Percentiles rank a stretch among this genome's conserved stretches.
These are phyloP conservation scores for Colletotrichum spinosum DNA, from an alignment of 2,329 filamentous ascomycete species.

Conservation along the genomic window DNA sequence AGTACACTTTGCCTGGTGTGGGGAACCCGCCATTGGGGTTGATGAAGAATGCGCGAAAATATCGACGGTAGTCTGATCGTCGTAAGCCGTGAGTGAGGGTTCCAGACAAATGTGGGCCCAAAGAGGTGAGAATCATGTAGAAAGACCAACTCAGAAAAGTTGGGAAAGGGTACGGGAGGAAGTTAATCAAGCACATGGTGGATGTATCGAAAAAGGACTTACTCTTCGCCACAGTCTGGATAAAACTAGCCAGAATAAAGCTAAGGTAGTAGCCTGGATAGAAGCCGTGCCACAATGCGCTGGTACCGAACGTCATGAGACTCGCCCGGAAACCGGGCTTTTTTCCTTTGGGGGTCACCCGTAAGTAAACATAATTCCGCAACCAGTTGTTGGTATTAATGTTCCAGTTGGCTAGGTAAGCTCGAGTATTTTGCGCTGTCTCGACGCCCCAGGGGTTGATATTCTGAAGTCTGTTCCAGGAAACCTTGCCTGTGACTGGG, in stretches of 20 bases:
- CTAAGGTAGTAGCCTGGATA: constrained; percentile 95
- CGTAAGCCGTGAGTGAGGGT: constrained; percentile 31
- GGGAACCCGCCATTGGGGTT: constrained; percentile 78
- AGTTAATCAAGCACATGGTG: constrained; percentile 9
- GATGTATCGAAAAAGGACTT: constrained; percentile 51
- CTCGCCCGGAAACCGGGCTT: constrained; percentile 97
- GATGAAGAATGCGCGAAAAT: constrained; percentile 93
- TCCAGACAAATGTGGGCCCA: no score
- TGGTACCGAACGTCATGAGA: constrained; percentile 92
- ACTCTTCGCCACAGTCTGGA: constrained; percentile 97
- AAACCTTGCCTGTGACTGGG: constrained; percentile 83
- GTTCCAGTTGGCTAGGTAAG: constrained; percentile 94
- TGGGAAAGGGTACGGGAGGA: no score
- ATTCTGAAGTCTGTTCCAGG: constrained; percentile 90
- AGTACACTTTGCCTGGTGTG: constrained; percentile 81
- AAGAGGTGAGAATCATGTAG: no score
- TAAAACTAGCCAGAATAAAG: constrained; percentile 89
- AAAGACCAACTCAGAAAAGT: no score
- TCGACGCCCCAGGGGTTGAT: constrained; percentile 89
- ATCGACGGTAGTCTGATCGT: constrained; percentile 81
- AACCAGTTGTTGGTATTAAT: constrained; percentile 99
- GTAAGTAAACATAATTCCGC: constrained; percentile 93
- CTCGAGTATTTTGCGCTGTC: constrained; percentile 91
- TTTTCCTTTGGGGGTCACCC: constrained; percentile 93
- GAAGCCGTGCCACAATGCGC: constrained; percentile 98